Evolutionary conservation across 495 filamentous ascomycete species (phyloP).

Genomic region (Penicillium simplicissimum): DNA sequence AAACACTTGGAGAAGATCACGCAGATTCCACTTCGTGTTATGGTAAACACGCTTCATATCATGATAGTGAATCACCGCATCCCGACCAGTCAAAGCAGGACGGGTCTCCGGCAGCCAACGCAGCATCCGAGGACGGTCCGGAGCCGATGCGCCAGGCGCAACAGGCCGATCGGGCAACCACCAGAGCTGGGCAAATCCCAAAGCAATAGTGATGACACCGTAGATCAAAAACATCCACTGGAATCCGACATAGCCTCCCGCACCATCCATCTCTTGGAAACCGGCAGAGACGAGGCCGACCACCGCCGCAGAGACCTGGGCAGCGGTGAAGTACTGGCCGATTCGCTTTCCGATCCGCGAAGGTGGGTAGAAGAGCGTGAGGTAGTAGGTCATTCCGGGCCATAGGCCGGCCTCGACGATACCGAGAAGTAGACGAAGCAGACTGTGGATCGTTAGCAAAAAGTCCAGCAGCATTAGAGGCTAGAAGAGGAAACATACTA

Average conservation of each 20-base stretch:
- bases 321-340: conserved; percentile 84
- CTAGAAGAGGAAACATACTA: conserved; percentile 55
- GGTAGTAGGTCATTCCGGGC: conserved; percentile 93
- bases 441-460: conserved; percentile 36
- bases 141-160: conserved; percentile 57
- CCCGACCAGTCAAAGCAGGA: conserved; percentile 73
- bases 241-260: conserved; percentile 75
- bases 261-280: conserved; percentile 87
- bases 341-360: conserved; percentile 84
- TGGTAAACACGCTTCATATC: conserved; percentile 82
- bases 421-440: conserved; percentile 82
- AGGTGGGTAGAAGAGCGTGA: conserved; percentile 90
- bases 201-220: conserved; percentile 68
- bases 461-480: not conserved
- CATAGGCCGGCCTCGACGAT: conserved; percentile 92
- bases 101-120: conserved; percentile 63
- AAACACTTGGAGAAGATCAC: conserved; percentile 66
- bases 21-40: conserved; percentile 64
- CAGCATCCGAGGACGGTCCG: conserved; percentile 43
- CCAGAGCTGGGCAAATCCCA: conserved; percentile 75
- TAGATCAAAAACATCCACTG: conserved; percentile 96
- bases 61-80: conserved; percentile 80
- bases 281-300: conserved; percentile 88
- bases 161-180: conserved; percentile 86
- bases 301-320: conserved; percentile 86